Evolutionary conservation across 228 moss, liverwort and hornwort species (phyloP).

Genomic region (Sphagnum magellanicum): DNA sequence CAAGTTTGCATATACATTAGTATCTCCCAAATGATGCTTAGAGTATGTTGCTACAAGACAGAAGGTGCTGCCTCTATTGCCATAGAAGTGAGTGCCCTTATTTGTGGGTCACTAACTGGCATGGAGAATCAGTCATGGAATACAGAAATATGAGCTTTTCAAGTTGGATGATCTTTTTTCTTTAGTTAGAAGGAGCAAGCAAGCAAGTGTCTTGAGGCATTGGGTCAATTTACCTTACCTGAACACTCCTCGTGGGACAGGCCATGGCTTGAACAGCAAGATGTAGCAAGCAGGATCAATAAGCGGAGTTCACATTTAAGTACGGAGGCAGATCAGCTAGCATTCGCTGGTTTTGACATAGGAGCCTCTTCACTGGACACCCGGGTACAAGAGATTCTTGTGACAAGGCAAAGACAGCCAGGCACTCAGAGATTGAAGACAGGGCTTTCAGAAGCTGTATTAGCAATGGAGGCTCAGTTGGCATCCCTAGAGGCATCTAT

Average conservation of each 20-base stretch:
- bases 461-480: conserved; percentile 44
- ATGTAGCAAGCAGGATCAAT: conserved; percentile 13
- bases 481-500: conserved; percentile 49
- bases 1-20: background rate
- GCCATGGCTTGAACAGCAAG: conserved; percentile 52
- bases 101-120: background rate
- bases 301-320: conserved; percentile 1
- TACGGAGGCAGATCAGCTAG: conserved; percentile 16
- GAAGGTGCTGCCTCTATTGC: background rate
- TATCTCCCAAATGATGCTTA: background rate
- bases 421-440: conserved; percentile 34
- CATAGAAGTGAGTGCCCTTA: background rate
- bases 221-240: background rate
- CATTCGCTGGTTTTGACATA: conserved; percentile 10
- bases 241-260: conserved; percentile 14
- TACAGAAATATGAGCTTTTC: background rate
- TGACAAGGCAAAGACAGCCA: conserved; percentile 13
- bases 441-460: conserved; percentile 48
- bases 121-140: background rate
- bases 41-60: background rate
- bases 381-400: conserved; percentile 20
- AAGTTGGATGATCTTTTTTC: background rate
- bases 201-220: background rate
- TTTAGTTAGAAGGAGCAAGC: background rate
- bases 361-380: conserved; percentile 15